Evolutionary conservation across 805 yeast species (phyloP).

Genomic region (Metschnikowia corniflorae): DNA sequence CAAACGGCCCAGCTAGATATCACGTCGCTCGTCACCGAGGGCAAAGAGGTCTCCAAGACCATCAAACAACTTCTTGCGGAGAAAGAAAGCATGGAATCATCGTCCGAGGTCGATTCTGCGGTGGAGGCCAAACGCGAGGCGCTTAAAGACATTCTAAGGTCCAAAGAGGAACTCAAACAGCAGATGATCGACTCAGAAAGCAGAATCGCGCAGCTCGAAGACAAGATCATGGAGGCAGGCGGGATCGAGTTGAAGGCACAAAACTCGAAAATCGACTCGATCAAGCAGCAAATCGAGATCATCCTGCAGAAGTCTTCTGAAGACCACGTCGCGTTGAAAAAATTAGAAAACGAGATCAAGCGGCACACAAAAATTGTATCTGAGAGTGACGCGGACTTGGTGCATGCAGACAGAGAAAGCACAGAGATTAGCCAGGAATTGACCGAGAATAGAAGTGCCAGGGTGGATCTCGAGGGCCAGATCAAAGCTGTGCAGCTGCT

Average conservation of each 20-base stretch:
- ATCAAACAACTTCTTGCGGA: conserved; percentile 42
- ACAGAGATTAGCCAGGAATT: conserved; percentile 28
- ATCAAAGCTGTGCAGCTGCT: conserved; percentile 28
- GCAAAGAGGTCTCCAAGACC: conserved; percentile 42
- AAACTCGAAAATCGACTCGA: conserved; percentile 75
- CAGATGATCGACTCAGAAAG: conserved; percentile 55
- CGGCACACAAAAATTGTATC: conserved; percentile 48
- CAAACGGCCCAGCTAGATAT: conserved; percentile 62
- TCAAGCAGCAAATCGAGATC: conserved; percentile 62
- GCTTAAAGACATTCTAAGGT: conserved; percentile 17
- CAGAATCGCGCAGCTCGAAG: conserved; percentile 60
- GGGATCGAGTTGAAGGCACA: conserved; percentile 81
- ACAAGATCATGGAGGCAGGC: conserved; percentile 83
- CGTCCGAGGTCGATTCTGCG: conserved; percentile 35
- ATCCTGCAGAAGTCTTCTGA: conserved; percentile 52
- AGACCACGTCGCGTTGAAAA: conserved; percentile 54
- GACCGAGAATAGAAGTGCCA: conserved; percentile 11
- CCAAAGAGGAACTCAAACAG: conserved; percentile 37
- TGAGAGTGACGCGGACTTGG: conserved; percentile 47
- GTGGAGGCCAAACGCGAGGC: conserved; percentile 29
- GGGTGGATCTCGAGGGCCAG: conserved; percentile 22
- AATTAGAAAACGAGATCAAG: conserved; percentile 59
- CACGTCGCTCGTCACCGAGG: conserved; percentile 53
- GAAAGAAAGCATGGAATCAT: conserved; percentile 29
- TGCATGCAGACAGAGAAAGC: conserved; percentile 23